phyloP scores from a whole-genome alignment of 2,329 filamentous ascomycete species.

The Fusarium dimerum region DNA sequence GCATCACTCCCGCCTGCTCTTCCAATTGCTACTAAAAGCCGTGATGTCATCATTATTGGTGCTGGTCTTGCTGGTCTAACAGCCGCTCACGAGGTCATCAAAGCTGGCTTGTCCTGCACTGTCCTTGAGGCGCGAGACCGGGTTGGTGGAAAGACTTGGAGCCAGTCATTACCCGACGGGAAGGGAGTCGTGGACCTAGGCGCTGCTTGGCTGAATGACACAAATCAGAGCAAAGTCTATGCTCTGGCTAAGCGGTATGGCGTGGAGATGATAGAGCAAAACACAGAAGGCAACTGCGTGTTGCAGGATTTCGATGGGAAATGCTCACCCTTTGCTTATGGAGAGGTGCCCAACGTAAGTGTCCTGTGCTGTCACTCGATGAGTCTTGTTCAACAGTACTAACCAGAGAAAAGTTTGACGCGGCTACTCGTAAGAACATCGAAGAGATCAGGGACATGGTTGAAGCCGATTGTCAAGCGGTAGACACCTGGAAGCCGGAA shows the following conservation, averaged over 20 bases:
- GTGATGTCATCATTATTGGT: slow-evolving; percentile 42
- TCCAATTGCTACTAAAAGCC: slow-evolving; percentile 5
- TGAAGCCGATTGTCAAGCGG: slow-evolving; percentile 31
- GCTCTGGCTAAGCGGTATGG: slow-evolving; percentile 3
- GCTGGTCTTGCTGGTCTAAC: slow-evolving; percentile 42
- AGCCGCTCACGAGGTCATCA: slow-evolving; percentile 34
- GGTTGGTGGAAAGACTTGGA: slow-evolving; percentile 46
- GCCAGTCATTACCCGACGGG: background rate
- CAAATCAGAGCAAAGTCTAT: slow-evolving; percentile 5
- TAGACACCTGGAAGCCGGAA: slow-evolving; percentile 24
- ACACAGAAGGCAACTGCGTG: background rate
- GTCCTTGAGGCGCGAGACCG: slow-evolving; percentile 48
- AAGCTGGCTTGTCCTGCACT: slow-evolving; percentile 35
- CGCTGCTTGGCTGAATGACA: slow-evolving; percentile 17
- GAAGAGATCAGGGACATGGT: slow-evolving; percentile 26
- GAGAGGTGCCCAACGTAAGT: background rate
- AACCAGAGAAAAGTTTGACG: slow-evolving; percentile 8
- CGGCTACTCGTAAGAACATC: slow-evolving; percentile 11
- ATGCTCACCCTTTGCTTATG: background rate
- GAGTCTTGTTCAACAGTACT: background rate
- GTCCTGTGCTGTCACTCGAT: no score
- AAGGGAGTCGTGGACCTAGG: slow-evolving; percentile 6
- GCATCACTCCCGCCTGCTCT: slow-evolving; percentile 1
- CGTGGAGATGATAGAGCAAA: slow-evolving; percentile 1
- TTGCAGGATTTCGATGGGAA: background rate